Conservation (phyloP, 2,329 filamentous ascomycete genomes). For the Ascochyta pisi region DNA sequence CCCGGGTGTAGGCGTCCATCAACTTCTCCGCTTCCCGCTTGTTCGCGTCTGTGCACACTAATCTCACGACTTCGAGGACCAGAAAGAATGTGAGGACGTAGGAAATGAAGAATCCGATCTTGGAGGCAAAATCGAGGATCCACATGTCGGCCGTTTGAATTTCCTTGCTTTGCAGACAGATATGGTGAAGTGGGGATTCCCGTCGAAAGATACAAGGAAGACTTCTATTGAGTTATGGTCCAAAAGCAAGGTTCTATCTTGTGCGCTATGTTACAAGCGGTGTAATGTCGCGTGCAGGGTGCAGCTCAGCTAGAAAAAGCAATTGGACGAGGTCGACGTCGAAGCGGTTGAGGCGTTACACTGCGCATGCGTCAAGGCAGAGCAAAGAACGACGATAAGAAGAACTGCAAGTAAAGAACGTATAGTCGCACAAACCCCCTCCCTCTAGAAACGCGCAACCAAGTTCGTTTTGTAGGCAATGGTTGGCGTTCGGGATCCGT, state of each 20-base stretch:
- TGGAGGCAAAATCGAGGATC: slow-evolving; percentile 14
- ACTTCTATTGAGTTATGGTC: background rate
- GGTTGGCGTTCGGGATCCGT: slow-evolving; percentile 16
- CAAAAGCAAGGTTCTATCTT: slow-evolving; percentile 6
- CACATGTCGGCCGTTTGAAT: slow-evolving; percentile 5
- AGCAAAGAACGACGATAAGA: slow-evolving; percentile 9
- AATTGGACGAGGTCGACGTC: slow-evolving; percentile 11
- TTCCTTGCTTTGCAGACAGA: background rate
- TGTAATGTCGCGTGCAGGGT: slow-evolving; percentile 18
- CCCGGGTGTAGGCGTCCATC: slow-evolving; percentile 27
- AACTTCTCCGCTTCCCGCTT: slow-evolving; percentile 34
- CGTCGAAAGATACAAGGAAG: background rate
- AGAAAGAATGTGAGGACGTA: slow-evolving; percentile 31
- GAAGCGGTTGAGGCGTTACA: slow-evolving; percentile 11
- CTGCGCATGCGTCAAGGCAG: slow-evolving; percentile 11
- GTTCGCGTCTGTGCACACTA: slow-evolving; percentile 30
- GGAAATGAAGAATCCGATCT: slow-evolving; percentile 32
- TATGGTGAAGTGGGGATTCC: background rate
- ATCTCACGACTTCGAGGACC: slow-evolving; percentile 30
- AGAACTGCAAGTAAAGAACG: slow-evolving; percentile 2
- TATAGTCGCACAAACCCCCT: slow-evolving; percentile 11
- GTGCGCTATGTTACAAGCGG: slow-evolving; percentile 8
- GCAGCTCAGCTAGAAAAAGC: slow-evolving; percentile 10
- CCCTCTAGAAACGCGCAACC: slow-evolving; percentile 9
- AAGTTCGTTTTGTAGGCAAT: slow-evolving; percentile 11